Evolutionary conservation across 108 stramenopile species (phyloP).

Genomic region (Hondaea fermentalgiana): DNA sequence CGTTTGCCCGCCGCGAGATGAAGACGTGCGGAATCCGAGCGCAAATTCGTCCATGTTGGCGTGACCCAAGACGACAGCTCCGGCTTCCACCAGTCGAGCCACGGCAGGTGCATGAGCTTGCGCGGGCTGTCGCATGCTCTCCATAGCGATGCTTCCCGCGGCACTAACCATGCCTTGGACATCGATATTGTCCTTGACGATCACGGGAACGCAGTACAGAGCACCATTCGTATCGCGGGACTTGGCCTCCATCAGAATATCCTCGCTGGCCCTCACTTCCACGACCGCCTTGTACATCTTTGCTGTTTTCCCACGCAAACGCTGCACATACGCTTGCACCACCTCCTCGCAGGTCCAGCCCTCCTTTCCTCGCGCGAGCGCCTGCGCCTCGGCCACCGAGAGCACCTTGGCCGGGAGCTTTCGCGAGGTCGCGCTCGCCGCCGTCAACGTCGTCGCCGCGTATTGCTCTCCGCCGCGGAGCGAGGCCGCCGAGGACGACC

Average conservation of each 20-base stretch:
- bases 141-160: neutral
- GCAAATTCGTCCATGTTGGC: slow-evolving; percentile 18
- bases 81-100: neutral
- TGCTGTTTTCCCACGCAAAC: neutral
- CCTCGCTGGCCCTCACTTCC: neutral
- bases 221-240: neutral
- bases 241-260: neutral
- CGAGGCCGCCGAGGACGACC: too few species aligned
- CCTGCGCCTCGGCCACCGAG: neutral
- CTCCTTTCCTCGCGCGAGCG: neutral
- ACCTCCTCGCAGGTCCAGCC: neutral
- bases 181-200: neutral
- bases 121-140: neutral
- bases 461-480: too few species aligned
- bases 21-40: neutral
- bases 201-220: neutral
- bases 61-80: neutral
- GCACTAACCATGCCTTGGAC: neutral
- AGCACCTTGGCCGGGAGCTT: neutral
- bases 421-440: too few species aligned
- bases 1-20: slow-evolving; percentile 1
- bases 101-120: neutral
- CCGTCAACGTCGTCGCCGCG: too few species aligned
- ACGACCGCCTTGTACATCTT: neutral
- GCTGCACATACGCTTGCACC: neutral